A percentile compares a stretch with the other conserved stretches of the same genome.
These are phyloP conservation scores for Candida mesenterica DNA, from an alignment of 1,139 yeast genomes.

Conservation along the genomic window DNA sequence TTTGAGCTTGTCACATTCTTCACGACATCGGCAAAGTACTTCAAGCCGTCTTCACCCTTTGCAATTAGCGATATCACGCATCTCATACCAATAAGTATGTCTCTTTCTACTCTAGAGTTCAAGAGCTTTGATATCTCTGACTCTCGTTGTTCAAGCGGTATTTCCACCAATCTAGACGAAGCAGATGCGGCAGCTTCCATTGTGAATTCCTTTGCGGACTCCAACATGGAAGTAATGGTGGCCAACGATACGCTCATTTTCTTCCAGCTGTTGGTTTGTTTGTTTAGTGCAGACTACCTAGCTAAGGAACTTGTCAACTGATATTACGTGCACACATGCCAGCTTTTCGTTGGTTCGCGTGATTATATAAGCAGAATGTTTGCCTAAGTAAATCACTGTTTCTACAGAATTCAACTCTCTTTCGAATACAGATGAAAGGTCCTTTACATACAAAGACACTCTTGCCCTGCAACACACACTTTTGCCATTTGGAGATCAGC, in stretches of 20 bases:
- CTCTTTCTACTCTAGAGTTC: conserved; percentile 70
- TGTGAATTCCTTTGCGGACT: conserved; percentile 78
- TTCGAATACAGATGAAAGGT: too few species aligned
- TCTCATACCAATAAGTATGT: conserved; percentile 72
- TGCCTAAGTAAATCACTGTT: too few species aligned
- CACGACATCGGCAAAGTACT: conserved; percentile 82
- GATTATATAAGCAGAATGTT: too few species aligned
- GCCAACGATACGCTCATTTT: conserved; percentile 44
- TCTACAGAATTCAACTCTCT: too few species aligned
- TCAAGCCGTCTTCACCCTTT: conserved; percentile 58
- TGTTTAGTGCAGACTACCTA: too few species aligned
- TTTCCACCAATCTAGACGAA: conserved; percentile 60
- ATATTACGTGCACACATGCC: too few species aligned
- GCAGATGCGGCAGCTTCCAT: conserved; percentile 83
- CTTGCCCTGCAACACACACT: too few species aligned
- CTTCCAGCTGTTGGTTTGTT: too few species aligned
- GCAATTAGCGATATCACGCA: conserved; percentile 68
- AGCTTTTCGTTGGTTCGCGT: too few species aligned
- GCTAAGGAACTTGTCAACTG: conserved; percentile 1
- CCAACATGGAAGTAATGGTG: conserved; percentile 51
- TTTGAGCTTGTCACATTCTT: conserved; percentile 79
- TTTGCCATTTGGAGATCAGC: too few species aligned
- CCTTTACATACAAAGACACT: too few species aligned
- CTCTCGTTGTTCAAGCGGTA: conserved; percentile 53
- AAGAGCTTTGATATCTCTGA: conserved; percentile 65